These are phyloP conservation scores for Hydnomerulius pinastri DNA, from an alignment of 768 basidiomycete genomes.

Conservation along the genomic window DNA sequence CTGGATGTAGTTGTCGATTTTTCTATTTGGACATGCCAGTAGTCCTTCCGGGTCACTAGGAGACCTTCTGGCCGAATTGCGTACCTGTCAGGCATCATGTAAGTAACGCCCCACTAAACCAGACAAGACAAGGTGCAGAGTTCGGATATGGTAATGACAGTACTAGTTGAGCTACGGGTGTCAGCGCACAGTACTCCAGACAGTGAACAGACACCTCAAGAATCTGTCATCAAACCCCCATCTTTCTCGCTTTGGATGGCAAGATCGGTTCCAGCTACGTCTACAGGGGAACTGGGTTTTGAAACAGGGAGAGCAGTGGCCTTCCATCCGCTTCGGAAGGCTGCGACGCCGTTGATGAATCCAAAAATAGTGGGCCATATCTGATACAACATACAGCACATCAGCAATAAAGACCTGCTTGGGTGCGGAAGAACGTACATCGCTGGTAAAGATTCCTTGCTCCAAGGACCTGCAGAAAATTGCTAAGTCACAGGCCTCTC, in stretches of 20 bases:
- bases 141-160: neutral
- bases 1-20: too few relatives aligned
- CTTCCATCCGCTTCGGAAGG: slow-evolving; percentile 72
- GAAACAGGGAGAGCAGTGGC: slow-evolving; percentile 48
- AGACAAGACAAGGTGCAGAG: neutral
- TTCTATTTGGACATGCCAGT: too few relatives aligned
- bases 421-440: slow-evolving; percentile 42
- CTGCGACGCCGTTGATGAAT: slow-evolving; percentile 52
- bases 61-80: too few relatives aligned
- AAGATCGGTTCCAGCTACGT: slow-evolving; percentile 2
- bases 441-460: slow-evolving; percentile 64
- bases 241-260: slow-evolving; percentile 12
- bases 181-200: neutral
- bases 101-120: too few relatives aligned
- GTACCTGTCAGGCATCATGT: too few relatives aligned
- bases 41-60: too few relatives aligned
- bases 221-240: neutral
- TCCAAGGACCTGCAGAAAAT: slow-evolving; percentile 58
- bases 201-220: slow-evolving; percentile 1
- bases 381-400: slow-evolving; percentile 21
- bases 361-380: slow-evolving; percentile 43
- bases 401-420: slow-evolving; percentile 4
- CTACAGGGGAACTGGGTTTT: neutral
- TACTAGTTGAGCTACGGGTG: neutral
- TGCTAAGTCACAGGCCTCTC: neutral